Evolutionary conservation across 805 yeast genomes (phyloP), one percentile per base, ranked within the genome.

Genomic region (Brettanomyces bruxellensis): DNA sequence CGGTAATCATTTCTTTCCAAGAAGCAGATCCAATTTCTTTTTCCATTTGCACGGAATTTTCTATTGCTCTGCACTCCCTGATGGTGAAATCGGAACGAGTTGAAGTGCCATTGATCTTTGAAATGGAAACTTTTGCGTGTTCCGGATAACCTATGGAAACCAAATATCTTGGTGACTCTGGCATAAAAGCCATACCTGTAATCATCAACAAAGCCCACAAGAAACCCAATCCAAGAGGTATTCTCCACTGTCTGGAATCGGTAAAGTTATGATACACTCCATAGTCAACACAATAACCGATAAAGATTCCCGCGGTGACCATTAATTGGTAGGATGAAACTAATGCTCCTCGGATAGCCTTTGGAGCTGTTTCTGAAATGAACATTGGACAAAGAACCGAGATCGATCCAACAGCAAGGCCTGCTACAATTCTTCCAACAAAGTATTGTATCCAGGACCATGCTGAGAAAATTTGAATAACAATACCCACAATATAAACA

Each of bases 331-430:
- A 83, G 55, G 79, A 75, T 38, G 83, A 76, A 45, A 83, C 87
- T 48, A 82, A 70, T 37, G 85, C 71, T 62, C 88, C 88, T 76
- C 89, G 77, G 40, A 82, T 65, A 45, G 73, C 76, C 54, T 79
- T 81, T 57, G 90, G 90, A 48, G 88, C 67, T 48, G 81, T 71
- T 62, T 83, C 90, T 36, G 83, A 73, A 55, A 82, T 80, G 63
- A 81, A 75, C 65, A 76, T 66, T 35, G 81, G 81, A 34, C 73
- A 68, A 34, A 75, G 60, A 23, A 76, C 81, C 13, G 81, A 62
- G 43, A 75, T 71, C 39, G 72, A 68, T 51, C 81, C 81, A 41
- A 76, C 81, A 35, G 75, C 79, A 47, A 76, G 59, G 55, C 81
- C 81, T 11, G 81, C 59, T 45, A 78, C 66, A 41, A 72, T 72